Base-by-base conservation (phyloP, 176 grass and related monocot species). In the Poa pratensis region DNA sequence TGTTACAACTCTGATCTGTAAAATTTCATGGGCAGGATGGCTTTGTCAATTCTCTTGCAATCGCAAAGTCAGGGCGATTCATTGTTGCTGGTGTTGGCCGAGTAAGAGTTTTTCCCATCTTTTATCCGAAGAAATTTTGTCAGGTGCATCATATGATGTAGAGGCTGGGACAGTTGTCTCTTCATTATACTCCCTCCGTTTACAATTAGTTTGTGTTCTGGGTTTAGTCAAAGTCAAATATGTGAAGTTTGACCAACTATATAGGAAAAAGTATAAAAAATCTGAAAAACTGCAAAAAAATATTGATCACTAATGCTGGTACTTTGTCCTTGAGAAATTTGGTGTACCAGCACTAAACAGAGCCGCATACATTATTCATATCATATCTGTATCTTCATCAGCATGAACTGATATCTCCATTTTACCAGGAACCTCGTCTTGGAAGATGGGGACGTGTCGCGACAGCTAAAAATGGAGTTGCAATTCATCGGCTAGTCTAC, bases 61-160 rank as follows among this genome's bases (percentile, higher is more conserved):
- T 94, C 83, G 89, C 92, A 69, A 94, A 89, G 84, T 91, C 87
- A 0, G 92, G 83, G 23, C 89, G 89, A 23, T 91, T 94, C 77
- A 77, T 94, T 74, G 83, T 91, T 80, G 89, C 89, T 73, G 92
- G 89, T 20, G 84, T 94, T 85, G 92, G 89, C 39, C 84, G 89
- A 87, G 92, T 94, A 67, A 84, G 87, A 43, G 61, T 13, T 28
- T 51, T 61, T 15, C 16, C 26, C 22, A 14, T 69, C 61, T 43
- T 89, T 80, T 43, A 15, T 53, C 14, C 54, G 1, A 12, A 37
- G 24, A 50, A 14, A 63, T 78, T 74, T 74, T 1, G 46, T 30
- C 51, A 24, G 1, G 0, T 37, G 30, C 24, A 30, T 51, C 14
- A 30, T 74, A 51, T 28, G 46, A 30, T 74, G 7, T 6, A 67